Evolutionary conservation across 345 rosid genomes (phyloP).

Genomic region (Citrus mangshanensis): DNA sequence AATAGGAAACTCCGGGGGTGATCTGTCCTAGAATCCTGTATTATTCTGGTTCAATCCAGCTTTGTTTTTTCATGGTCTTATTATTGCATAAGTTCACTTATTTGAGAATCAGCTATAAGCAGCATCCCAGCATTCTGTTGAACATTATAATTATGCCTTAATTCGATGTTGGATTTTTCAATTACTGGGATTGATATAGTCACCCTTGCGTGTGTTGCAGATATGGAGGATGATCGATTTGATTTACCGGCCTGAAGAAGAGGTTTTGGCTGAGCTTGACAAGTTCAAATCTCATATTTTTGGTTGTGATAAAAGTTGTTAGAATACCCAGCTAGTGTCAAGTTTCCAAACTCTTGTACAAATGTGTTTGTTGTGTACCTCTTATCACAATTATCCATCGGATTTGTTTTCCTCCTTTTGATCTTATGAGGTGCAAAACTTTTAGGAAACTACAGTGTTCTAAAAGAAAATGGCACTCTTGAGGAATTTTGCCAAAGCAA

Average conservation of each 20-base stretch:
- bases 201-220: slow-evolving; percentile 26
- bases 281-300: slow-evolving; percentile 47
- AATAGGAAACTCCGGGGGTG: not conserved
- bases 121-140: too few species aligned
- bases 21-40: not conserved
- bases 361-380: too few species aligned
- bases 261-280: slow-evolving; percentile 54
- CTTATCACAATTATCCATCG: not conserved
- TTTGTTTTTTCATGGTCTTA: not conserved
- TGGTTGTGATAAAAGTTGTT: slow-evolving; percentile 18
- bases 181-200: not conserved
- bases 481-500: not conserved
- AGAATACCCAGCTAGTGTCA: too few species aligned
- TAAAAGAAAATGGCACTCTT: not conserved
- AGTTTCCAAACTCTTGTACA: not conserved
- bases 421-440: too few species aligned
- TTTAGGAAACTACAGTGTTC: not conserved
- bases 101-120: too few species aligned
- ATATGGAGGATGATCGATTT: slow-evolving; percentile 68
- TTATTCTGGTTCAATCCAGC: not conserved
- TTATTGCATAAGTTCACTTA: not conserved
- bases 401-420: not conserved
- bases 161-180: not conserved
- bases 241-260: slow-evolving; percentile 57
- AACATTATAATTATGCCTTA: not conserved